These are phyloP conservation scores for Pneumocystis wakefieldiae DNA, from an alignment of 1,139 yeast genomes.

Conservation along the genomic window DNA sequence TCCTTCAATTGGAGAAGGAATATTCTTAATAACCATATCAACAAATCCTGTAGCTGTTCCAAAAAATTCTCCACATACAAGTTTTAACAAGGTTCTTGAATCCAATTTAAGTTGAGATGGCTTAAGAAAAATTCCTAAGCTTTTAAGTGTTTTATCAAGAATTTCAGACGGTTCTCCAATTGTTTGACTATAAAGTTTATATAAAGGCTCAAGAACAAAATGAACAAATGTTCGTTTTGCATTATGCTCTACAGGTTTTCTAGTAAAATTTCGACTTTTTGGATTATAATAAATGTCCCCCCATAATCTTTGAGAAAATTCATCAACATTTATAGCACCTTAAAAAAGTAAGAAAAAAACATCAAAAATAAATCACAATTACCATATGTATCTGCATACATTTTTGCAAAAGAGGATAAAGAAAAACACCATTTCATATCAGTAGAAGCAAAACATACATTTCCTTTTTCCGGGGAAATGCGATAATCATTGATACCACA, in stretches of 20 bases:
- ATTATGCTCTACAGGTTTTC: conserved; percentile 22
- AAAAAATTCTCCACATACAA: conserved; percentile 43
- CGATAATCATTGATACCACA: neutral
- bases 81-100: conserved; percentile 40
- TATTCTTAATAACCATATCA: conserved; percentile 30
- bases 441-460: conserved; percentile 63
- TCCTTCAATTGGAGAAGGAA: conserved; percentile 32
- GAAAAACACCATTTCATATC: conserved; percentile 49
- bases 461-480: conserved; percentile 45
- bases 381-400: conserved; percentile 30
- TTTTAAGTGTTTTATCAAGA: conserved; percentile 31
- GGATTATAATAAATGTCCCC: conserved; percentile 50
- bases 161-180: conserved; percentile 39
- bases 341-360: neutral
- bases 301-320: conserved; percentile 52
- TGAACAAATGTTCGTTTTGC: conserved; percentile 44
- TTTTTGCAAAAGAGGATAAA: conserved; percentile 44
- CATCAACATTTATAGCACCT: conserved; percentile 26
- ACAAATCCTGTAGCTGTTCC: conserved; percentile 39
- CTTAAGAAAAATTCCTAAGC: conserved; percentile 22
- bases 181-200: conserved; percentile 42
- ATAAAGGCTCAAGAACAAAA: conserved; percentile 64
- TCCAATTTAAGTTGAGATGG: conserved; percentile 30
- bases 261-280: conserved; percentile 32
- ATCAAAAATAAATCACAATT: neutral